phyloP scores from a whole-genome alignment of 2,329 filamentous ascomycete species.

The Pseudocercospora macadamiae region DNA sequence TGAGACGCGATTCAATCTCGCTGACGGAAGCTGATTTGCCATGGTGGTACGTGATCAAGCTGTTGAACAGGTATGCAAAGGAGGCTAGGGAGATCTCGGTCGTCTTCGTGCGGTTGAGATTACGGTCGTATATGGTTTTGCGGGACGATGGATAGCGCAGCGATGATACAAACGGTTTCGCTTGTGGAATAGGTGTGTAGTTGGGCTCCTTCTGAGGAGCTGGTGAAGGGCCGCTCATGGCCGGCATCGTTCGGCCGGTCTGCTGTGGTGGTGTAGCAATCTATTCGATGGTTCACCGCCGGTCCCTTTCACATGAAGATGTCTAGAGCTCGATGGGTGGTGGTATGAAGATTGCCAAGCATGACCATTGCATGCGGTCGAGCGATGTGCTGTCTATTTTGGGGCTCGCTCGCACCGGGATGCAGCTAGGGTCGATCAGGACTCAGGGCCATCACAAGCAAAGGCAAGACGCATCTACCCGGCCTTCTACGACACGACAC shows the following conservation, averaged over 20 bases:
- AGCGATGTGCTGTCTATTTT: not conserved
- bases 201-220: slow-evolving; percentile 20
- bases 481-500: not conserved
- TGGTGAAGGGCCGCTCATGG: slow-evolving; percentile 21
- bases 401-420: not conserved
- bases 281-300: slow-evolving; percentile 6
- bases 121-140: slow-evolving; percentile 97
- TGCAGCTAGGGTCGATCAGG: too few species aligned
- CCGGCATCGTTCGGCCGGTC: slow-evolving; percentile 18
- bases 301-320: not conserved
- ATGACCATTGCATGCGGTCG: not conserved
- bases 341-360: not conserved
- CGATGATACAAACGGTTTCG: slow-evolving; percentile 50
- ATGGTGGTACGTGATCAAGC: slow-evolving; percentile 97
- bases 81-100: slow-evolving; percentile 88
- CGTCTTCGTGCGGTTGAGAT: slow-evolving; percentile 85
- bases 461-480: not conserved
- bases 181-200: slow-evolving; percentile 34
- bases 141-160: slow-evolving; percentile 88
- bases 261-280: slow-evolving; percentile 3
- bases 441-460: not conserved
- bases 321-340: not conserved
- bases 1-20: slow-evolving; percentile 69
- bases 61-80: slow-evolving; percentile 93
- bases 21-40: slow-evolving; percentile 86